Percentiles rank a stretch among this genome's conserved stretches.
These are phyloP conservation scores for Hyphopichia pseudoburtonii DNA, from an alignment of 1,139 yeast species.

Conservation along the genomic window DNA sequence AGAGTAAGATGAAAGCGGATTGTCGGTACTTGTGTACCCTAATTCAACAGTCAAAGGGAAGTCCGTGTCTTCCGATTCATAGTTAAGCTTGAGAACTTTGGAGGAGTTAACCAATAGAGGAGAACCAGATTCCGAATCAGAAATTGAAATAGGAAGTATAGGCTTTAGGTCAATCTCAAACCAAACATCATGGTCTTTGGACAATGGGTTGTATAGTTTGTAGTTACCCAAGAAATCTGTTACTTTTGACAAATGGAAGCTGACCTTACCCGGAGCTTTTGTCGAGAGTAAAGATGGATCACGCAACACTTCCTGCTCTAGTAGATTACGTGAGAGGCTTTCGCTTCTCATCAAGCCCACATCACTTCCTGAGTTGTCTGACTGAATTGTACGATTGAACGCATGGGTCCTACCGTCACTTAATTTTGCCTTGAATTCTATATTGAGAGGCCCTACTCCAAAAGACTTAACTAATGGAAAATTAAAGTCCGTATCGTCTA, in stretches of 20 bases:
- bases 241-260: conserved; percentile 65
- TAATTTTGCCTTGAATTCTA: conserved; percentile 58
- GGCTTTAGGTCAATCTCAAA: conserved; percentile 64
- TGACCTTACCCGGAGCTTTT: conserved; percentile 54
- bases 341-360: conserved; percentile 17
- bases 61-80: conserved; percentile 19
- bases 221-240: conserved; percentile 76
- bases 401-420: conserved; percentile 39
- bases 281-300: conserved; percentile 20
- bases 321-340: conserved; percentile 28
- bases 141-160: conserved; percentile 49
- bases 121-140: conserved; percentile 38
- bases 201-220: conserved; percentile 52
- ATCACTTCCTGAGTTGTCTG: conserved; percentile 20
- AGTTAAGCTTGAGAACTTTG: not conserved
- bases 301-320: conserved; percentile 36
- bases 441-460: conserved; percentile 76
- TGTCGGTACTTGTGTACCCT: conserved; percentile 25
- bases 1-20: conserved; percentile 22
- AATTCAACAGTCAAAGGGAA: conserved; percentile 51
- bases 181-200: conserved; percentile 46
- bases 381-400: conserved; percentile 24
- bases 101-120: conserved; percentile 38
- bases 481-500: conserved; percentile 48
- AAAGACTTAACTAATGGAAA: conserved; percentile 51